Conservation (phyloP, 2,329 filamentous ascomycete species). For the Aspergillus sp. region DNA sequence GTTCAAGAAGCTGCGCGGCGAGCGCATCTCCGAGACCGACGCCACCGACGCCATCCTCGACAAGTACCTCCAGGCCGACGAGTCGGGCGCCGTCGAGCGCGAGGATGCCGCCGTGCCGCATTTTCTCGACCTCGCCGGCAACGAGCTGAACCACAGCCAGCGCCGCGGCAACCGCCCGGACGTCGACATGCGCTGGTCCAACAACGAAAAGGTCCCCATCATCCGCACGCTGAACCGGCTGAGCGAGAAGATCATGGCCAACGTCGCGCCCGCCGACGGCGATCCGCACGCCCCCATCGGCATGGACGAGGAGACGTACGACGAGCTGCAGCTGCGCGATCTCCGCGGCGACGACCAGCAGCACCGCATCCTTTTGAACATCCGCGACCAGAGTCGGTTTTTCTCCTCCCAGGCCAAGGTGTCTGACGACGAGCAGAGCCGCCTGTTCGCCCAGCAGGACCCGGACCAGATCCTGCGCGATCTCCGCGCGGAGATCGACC, state of each 20-base stretch:
- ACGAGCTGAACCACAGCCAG: conserved; percentile 91
- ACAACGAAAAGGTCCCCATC: conserved; percentile 77
- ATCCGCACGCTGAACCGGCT: conserved; percentile 85
- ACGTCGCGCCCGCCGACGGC: conserved; percentile 76
- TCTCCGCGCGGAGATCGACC: conserved; percentile 61
- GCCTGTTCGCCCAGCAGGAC: conserved; percentile 66
- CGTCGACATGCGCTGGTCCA: conserved; percentile 78
- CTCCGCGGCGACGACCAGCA: conserved; percentile 72
- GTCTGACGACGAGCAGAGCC: conserved; percentile 46
- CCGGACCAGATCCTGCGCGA: conserved; percentile 66
- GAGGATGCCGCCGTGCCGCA: conserved; percentile 69
- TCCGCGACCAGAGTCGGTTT: conserved; percentile 83
- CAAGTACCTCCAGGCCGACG: conserved; percentile 75
- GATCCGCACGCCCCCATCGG: conserved; percentile 64
- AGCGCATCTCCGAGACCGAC: conserved; percentile 78
- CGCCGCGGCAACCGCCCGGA: conserved; percentile 84
- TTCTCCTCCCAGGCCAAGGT: conserved; percentile 61
- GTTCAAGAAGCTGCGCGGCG: conserved; percentile 87
- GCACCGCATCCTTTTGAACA: conserved; percentile 76
- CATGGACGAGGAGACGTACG: conserved; percentile 70
- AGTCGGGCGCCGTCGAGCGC: conserved; percentile 50
- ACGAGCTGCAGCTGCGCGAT: conserved; percentile 75
- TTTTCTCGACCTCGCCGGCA: conserved; percentile 88
- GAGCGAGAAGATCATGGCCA: conserved; percentile 89
- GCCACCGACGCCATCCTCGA: conserved; percentile 77